A percentile compares a stretch with the other conserved stretches of the same genome.
phyloP scores from a whole-genome alignment of 169 alveolate species.

The Babesia bovis region DNA sequence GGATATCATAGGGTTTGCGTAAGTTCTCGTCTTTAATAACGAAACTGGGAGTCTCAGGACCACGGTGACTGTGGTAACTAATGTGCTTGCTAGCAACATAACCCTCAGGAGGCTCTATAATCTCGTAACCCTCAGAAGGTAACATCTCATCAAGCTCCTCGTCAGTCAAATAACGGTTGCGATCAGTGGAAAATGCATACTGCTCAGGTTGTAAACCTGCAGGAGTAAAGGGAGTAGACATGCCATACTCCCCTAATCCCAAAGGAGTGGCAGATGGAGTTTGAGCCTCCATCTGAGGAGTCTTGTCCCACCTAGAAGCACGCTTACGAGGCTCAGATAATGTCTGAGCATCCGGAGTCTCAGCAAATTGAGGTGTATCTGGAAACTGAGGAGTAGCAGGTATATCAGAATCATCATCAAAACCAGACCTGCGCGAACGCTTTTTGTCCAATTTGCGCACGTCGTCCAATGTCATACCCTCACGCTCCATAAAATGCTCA shows the following conservation, averaged over 20 bases:
- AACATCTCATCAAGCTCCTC: slow-evolving; percentile 93
- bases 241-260: slow-evolving; percentile 69
- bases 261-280: slow-evolving; percentile 80
- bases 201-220: slow-evolving; percentile 50
- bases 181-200: slow-evolving; percentile 55
- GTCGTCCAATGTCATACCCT: slow-evolving; percentile 40
- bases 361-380: slow-evolving; percentile 30
- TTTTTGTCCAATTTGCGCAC: slow-evolving; percentile 50
- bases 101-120: slow-evolving; percentile 88
- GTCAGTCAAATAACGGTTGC: slow-evolving; percentile 88
- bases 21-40: slow-evolving; percentile 79
- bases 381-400: slow-evolving; percentile 24
- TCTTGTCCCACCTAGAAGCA: slow-evolving; percentile 78
- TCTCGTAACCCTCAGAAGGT: slow-evolving; percentile 91
- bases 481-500: slow-evolving; percentile 50
- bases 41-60: slow-evolving; percentile 75
- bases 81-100: slow-evolving; percentile 75
- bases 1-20: slow-evolving; percentile 61
- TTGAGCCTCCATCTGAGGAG: slow-evolving; percentile 71
- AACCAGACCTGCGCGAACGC: slow-evolving; percentile 22
- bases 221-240: slow-evolving; percentile 63
- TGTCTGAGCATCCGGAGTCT: slow-evolving; percentile 67
- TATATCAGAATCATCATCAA: not conserved
- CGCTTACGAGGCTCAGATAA: slow-evolving; percentile 41
- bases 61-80: slow-evolving; percentile 58